A percentile compares a stretch with the other conserved stretches of the same genome.
Conservation (phyloP, 345 rosid genomes). For the Pistacia vera region DNA sequence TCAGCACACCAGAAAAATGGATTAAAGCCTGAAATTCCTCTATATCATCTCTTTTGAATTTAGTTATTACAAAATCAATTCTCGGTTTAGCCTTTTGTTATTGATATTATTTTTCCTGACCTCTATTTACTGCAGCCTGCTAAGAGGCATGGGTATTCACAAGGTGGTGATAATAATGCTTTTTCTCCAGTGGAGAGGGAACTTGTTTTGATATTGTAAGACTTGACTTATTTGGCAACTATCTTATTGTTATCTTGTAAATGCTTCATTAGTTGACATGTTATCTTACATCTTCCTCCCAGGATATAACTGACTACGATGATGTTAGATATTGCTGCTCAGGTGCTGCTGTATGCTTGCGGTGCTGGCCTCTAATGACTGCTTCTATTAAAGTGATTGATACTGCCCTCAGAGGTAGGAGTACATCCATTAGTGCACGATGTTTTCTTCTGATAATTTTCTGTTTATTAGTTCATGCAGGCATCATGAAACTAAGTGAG, state of each 20-base stretch:
- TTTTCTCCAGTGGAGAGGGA: conserved; percentile 92
- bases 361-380: conserved; percentile 94
- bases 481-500: background rate
- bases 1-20: background rate
- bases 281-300: conserved; percentile 22
- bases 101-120: background rate
- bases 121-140: background rate
- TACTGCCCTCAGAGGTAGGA: conserved; percentile 75
- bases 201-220: conserved; percentile 85
- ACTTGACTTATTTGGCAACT: conserved; percentile 8
- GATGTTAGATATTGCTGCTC: conserved; percentile 94
- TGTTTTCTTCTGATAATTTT: background rate
- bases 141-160: conserved; percentile 57
- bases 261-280: conserved; percentile 17
- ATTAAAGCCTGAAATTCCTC: background rate
- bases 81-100: background rate
- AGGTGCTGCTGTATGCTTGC: conserved; percentile 89
- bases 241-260: background rate
- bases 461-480: background rate
- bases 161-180: conserved; percentile 72
- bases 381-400: conserved; percentile 86
- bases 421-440: background rate
- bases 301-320: conserved; percentile 94
- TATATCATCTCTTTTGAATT: background rate
- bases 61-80: background rate